Conservation (phyloP, 495 filamentous ascomycete species). For the Aspergillus olivimuriae region DNA sequence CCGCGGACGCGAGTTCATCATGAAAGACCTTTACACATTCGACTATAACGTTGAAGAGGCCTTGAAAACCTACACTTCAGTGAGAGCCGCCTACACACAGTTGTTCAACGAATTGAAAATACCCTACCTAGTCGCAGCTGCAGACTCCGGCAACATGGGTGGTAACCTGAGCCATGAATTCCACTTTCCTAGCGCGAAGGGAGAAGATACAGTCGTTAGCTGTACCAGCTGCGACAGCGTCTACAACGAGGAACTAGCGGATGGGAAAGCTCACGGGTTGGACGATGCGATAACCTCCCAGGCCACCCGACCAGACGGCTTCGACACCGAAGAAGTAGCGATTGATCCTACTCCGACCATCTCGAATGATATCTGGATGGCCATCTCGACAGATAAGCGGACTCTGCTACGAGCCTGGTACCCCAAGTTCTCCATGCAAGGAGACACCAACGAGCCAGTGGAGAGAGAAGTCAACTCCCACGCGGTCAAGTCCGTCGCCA, state of each 20-base stretch:
- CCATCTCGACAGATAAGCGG: conserved; percentile 61
- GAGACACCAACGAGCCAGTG: conserved; percentile 23
- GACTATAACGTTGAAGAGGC: conserved; percentile 62
- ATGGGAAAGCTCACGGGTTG: conserved; percentile 26
- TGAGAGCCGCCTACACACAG: conserved; percentile 60
- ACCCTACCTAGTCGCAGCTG: conserved; percentile 77
- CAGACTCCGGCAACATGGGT: conserved; percentile 93
- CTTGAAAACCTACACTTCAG: conserved; percentile 67
- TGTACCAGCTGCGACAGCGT: conserved; percentile 70
- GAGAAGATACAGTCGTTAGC: conserved; percentile 78
- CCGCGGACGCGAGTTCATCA: conserved; percentile 86
- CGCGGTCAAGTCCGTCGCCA: conserved; percentile 57
- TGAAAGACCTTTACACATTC: conserved; percentile 99
- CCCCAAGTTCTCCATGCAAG: conserved; percentile 38
- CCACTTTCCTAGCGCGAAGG: conserved; percentile 71
- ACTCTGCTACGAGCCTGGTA: conserved; percentile 65
- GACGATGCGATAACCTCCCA: conserved; percentile 2
- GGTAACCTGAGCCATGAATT: conserved; percentile 92
- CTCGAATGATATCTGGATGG: conserved; percentile 52
- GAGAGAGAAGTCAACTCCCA: conserved; percentile 60
- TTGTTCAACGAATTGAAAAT: conserved; percentile 81
- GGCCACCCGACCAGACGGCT: conserved; percentile 13
- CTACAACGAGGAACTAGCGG: conserved; percentile 79
- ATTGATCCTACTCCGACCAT: conserved; percentile 24
- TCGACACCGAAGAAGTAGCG: conserved; percentile 25